Base-by-base conservation (phyloP, 495 filamentous ascomycete species). In the Penicillium herquei region DNA sequence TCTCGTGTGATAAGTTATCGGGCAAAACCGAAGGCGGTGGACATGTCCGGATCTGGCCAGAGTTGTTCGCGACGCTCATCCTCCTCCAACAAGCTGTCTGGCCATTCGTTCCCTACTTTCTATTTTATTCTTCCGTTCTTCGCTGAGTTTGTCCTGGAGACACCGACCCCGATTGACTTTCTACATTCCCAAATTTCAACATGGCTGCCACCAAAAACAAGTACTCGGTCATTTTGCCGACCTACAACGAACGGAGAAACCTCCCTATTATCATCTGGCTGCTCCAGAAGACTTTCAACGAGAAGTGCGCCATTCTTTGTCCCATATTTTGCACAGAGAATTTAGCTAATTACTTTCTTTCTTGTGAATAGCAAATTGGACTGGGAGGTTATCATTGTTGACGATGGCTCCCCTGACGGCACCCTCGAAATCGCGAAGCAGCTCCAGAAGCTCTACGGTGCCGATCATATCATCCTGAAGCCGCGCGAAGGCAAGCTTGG, bases 171-270 rank as follows among this genome's bases (percentile, higher is more conserved):
- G 12, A 40, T 49, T 54, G 40, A 43, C 39, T 12, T 30, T 45
- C 47, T 41, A 33, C 18, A 11, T 52, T 30, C n/a, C 21, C 35
- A 41, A 51, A 30, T 51, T 26, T 64, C 64, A 74, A 58, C 44
- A 79, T 79, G 76, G 59, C 50, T 16, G 69, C 77, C 39, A 66
- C 70, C 48, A 75, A 74, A 59, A 77, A 91, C 84, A 92, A 95
- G 72, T 98, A 96, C 82, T 92, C 92, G 57, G 87, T 98, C 71
- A 92, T 98, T 70, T 84, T 98, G 54, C 94, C 94, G 40, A 98
- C 94, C 58, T 98, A 96, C 82, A 98, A 98, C 66, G 95, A 98
- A 80, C 90, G 94, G 69, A 85, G 84, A 62, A 98, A 98, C 79
- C 84, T 98, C 64, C 94, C 95, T 65, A 91, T 97, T 66, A 91